These are phyloP conservation scores for Candida krabiensis DNA, from an alignment of 805 yeast species.

Conservation along the genomic window DNA sequence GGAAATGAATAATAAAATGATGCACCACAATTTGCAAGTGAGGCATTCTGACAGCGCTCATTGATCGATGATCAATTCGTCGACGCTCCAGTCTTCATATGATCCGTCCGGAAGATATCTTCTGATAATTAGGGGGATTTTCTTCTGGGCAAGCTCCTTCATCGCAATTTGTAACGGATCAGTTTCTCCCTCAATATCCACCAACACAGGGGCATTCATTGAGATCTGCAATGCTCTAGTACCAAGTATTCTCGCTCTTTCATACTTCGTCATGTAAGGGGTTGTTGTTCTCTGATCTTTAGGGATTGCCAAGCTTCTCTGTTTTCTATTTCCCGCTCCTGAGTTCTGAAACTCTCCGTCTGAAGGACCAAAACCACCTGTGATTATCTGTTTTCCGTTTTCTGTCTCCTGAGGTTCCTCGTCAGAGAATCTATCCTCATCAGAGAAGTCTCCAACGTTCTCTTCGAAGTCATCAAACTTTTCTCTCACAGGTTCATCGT, in stretches of 20 bases:
- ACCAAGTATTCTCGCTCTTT: conserved; percentile 95
- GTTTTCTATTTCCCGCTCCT: conserved; percentile 39
- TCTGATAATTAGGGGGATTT: conserved; percentile 93
- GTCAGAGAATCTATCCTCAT: conserved; percentile 40
- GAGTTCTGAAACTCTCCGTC: conserved; percentile 38
- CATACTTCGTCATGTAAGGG: conserved; percentile 98
- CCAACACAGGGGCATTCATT: conserved; percentile 97
- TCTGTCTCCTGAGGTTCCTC: conserved; percentile 50
- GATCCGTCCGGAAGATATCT: conserved; percentile 96
- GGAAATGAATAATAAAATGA: too few relatives aligned
- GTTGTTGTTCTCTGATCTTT: conserved; percentile 89
- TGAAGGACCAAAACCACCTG: conserved; percentile 66
- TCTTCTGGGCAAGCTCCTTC: conserved; percentile 93
- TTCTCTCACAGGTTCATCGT: conserved; percentile 62
- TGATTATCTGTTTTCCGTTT: conserved; percentile 72
- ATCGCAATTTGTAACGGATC: conserved; percentile 97
- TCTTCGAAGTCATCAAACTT: conserved; percentile 80
- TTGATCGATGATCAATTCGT: conserved; percentile 86
- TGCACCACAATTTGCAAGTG: too few relatives aligned
- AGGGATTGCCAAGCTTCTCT: conserved; percentile 68
- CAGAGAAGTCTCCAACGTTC: conserved; percentile 49
- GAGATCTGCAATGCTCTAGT: conserved; percentile 97
- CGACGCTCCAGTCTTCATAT: conserved; percentile 98
- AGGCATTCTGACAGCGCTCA: too few relatives aligned
- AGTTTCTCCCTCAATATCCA: conserved; percentile 97